Evolutionary conservation across 306 rosid genomes (phyloP).

Genomic region (Benincasa hispida): DNA sequence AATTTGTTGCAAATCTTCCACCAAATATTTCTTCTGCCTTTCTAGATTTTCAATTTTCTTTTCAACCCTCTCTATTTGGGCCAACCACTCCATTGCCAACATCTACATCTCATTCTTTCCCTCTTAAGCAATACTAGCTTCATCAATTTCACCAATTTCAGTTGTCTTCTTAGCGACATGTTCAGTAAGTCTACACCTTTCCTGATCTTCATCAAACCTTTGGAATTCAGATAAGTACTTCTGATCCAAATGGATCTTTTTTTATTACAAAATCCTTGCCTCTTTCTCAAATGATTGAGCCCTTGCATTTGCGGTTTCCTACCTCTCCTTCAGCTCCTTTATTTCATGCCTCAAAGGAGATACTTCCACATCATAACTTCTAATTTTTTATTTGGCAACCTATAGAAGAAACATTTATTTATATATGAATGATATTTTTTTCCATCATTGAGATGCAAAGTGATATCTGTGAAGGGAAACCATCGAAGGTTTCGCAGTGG

Average conservation of each 20-base stretch:
- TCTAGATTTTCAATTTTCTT: slow-evolving; percentile 58
- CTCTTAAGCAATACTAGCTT: slow-evolving; percentile 46
- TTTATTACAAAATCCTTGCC: slow-evolving; percentile 48
- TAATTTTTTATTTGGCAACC: slow-evolving; percentile 75
- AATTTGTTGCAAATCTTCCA: slow-evolving; percentile 31
- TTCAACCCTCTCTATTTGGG: slow-evolving; percentile 69
- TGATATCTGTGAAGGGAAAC: not conserved
- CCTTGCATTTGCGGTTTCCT: slow-evolving; percentile 45
- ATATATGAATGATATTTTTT: not conserved
- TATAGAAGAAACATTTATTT: too few species aligned
- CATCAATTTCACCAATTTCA: slow-evolving; percentile 56
- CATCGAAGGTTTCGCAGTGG: too few species aligned
- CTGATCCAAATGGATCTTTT: slow-evolving; percentile 61
- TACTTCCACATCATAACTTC: slow-evolving; percentile 58
- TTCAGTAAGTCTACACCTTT: slow-evolving; percentile 68
- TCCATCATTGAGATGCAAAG: not conserved
- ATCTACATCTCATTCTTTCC: slow-evolving; percentile 80
- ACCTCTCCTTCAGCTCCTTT: slow-evolving; percentile 44
- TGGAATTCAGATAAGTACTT: slow-evolving; percentile 58
- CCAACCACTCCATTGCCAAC: slow-evolving; percentile 68
- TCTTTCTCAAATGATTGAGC: slow-evolving; percentile 74
- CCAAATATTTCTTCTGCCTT: slow-evolving; percentile 43
- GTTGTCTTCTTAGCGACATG: slow-evolving; percentile 58
- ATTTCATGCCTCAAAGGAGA: slow-evolving; percentile 46
- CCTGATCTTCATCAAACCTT: slow-evolving; percentile 68